phyloP scores from a whole-genome alignment of 2,329 filamentous ascomycete species.

The Coniochaeta sp. region DNA sequence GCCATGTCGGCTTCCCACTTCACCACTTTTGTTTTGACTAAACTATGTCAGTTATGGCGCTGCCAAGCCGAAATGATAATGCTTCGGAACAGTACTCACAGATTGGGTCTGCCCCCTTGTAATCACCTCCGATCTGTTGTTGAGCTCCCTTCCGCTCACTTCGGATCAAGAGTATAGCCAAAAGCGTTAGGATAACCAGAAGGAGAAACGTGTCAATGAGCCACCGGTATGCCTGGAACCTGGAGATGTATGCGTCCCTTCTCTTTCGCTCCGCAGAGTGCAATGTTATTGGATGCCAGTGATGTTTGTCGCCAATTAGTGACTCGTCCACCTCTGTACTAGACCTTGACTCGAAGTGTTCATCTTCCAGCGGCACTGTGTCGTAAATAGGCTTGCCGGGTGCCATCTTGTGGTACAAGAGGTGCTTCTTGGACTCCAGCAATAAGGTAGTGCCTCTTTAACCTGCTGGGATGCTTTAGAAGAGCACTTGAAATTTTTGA shows the following conservation, averaged over 20 bases:
- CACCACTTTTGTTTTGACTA: constrained; percentile 27
- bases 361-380: constrained; percentile 16
- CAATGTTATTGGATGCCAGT: constrained; percentile 10
- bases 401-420: background rate
- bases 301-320: constrained; percentile 22
- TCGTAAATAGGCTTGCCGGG: constrained; percentile 17
- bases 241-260: constrained; percentile 7
- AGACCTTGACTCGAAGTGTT: constrained; percentile 18
- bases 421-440: too few species aligned
- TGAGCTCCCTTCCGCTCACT: constrained; percentile 2
- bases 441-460: too few species aligned
- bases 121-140: constrained; percentile 29
- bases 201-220: constrained; percentile 23
- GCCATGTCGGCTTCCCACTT: constrained; percentile 29
- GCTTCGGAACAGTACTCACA: constrained; percentile 15
- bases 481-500: too few species aligned
- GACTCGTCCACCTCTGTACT: constrained; percentile 27
- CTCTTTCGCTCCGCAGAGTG: background rate
- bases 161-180: constrained; percentile 14
- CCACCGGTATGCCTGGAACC: constrained; percentile 19
- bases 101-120: constrained; percentile 25
- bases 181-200: constrained; percentile 20
- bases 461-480: too few species aligned
- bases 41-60: background rate
- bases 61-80: background rate